Conservation (phyloP, 148 eudicot species). For the Rhododendron henanense region DNA sequence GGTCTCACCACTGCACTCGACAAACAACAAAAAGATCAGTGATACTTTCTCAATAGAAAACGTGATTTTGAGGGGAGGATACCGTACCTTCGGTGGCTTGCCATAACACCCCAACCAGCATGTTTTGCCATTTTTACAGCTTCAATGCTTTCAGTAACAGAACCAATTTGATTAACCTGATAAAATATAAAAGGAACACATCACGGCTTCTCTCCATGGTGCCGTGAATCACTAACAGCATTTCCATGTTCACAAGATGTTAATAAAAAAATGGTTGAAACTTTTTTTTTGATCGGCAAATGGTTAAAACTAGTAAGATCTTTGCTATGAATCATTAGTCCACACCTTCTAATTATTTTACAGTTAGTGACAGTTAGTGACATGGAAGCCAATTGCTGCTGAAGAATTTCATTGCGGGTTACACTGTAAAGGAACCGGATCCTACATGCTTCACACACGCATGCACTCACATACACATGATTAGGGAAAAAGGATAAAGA, state of each 20-base stretch:
- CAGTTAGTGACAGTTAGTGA: background rate
- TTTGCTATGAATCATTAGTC: background rate
- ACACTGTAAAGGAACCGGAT: background rate
- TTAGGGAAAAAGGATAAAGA: background rate
- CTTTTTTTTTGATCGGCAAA: background rate
- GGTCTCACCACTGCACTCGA: constrained; percentile 44
- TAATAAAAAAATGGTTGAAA: background rate
- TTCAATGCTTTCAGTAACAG: constrained; percentile 43
- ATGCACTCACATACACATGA: background rate
- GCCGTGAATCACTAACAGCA: background rate
- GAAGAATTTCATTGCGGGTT: background rate
- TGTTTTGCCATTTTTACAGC: constrained; percentile 41
- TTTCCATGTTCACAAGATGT: background rate
- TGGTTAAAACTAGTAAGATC: background rate
- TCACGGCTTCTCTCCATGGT: background rate
- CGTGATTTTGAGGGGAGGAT: background rate
- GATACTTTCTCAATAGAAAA: constrained; percentile 8
- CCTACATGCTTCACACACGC: background rate
- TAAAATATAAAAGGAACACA: background rate
- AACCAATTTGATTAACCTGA: constrained; percentile 59
- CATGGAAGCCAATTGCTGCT: background rate
- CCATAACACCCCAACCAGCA: constrained; percentile 60
- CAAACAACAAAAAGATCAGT: constrained; percentile 10
- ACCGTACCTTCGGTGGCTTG: constrained; percentile 50
- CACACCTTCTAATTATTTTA: background rate